Evolutionary conservation across 768 basidiomycete genomes (phyloP).

Genomic region (Leccinum rimulosum): DNA sequence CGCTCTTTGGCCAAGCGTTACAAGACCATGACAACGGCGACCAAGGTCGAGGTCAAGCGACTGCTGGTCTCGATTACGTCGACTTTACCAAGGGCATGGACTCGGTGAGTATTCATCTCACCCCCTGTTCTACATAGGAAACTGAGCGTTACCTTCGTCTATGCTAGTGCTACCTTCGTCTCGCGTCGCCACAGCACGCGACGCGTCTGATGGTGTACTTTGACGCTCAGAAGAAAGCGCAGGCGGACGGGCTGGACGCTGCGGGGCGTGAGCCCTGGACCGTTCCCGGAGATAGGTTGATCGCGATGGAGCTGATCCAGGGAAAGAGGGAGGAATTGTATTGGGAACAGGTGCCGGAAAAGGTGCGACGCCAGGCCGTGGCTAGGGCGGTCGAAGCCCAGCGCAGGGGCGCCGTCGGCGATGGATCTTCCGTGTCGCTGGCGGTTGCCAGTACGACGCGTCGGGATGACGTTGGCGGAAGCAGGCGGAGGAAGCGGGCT

Average conservation of each 20-base stretch:
- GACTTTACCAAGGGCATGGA: slow-evolving; percentile 80
- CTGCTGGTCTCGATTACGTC: slow-evolving; percentile 64
- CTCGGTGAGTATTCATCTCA: slow-evolving; percentile 39
- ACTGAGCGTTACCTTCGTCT: neutral
- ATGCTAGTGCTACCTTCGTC: slow-evolving; percentile 70
- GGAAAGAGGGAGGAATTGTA: slow-evolving; percentile 70
- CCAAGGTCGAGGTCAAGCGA: neutral
- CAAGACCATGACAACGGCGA: neutral
- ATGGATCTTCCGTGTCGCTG: neutral
- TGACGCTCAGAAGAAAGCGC: slow-evolving; percentile 32
- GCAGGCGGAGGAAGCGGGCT: slow-evolving; percentile 17
- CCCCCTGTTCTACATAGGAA: neutral
- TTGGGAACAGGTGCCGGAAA: slow-evolving; percentile 79
- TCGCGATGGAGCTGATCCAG: slow-evolving; percentile 53
- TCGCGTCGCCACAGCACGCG: slow-evolving; percentile 52
- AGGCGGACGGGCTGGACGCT: slow-evolving; percentile 57
- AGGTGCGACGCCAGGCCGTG: slow-evolving; percentile 61
- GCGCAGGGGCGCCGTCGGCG: neutral
- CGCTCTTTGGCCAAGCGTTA: slow-evolving; percentile 50
- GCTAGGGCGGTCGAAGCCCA: slow-evolving; percentile 36
- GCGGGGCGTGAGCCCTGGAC: slow-evolving; percentile 35
- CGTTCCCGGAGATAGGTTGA: slow-evolving; percentile 22
- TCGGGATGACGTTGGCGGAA: neutral
- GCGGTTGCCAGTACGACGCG: neutral
- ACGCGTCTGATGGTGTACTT: slow-evolving; percentile 47